Percentiles rank a stretch among this genome's conserved stretches.
phyloP scores from a whole-genome alignment of 2,329 filamentous ascomycete species.

The Arthrobotrys megalospora region DNA sequence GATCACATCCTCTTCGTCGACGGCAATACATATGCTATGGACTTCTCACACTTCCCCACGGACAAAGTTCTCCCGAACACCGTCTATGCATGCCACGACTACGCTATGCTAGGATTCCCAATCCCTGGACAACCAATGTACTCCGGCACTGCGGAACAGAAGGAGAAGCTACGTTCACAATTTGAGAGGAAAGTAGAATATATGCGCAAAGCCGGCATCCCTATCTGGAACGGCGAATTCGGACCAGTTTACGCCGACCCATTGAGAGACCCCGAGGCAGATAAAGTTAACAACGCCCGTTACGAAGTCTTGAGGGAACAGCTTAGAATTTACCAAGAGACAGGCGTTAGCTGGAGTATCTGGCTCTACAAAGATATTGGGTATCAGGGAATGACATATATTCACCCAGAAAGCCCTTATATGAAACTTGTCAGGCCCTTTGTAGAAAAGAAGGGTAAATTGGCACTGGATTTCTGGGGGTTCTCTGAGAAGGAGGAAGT shows the following conservation, averaged over 20 bases:
- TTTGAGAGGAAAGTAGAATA: conserved; percentile 71
- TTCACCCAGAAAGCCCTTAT: conserved; percentile 62
- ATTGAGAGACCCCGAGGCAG: conserved; percentile 65
- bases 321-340: conserved; percentile 67
- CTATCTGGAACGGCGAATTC: conserved; percentile 74
- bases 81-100: conserved; percentile 70
- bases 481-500: conserved; percentile 65
- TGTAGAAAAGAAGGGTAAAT: conserved; percentile 72
- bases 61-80: conserved; percentile 68
- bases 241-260: conserved; percentile 70
- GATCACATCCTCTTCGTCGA: conserved; percentile 70
- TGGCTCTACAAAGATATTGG: conserved; percentile 75
- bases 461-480: conserved; percentile 74
- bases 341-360: conserved; percentile 72
- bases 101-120: conserved; percentile 65
- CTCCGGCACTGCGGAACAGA: conserved; percentile 68
- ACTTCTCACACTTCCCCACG: conserved; percentile 68
- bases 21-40: conserved; percentile 69
- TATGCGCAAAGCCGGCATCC: conserved; percentile 68
- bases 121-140: conserved; percentile 65
- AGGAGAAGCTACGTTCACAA: conserved; percentile 67
- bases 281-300: conserved; percentile 68
- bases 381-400: conserved; percentile 71
- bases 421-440: conserved; percentile 70
- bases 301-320: conserved; percentile 69